Evolutionary conservation across 352 stramenopile genomes (phyloP).

Genomic region (Discostella stelligera): DNA sequence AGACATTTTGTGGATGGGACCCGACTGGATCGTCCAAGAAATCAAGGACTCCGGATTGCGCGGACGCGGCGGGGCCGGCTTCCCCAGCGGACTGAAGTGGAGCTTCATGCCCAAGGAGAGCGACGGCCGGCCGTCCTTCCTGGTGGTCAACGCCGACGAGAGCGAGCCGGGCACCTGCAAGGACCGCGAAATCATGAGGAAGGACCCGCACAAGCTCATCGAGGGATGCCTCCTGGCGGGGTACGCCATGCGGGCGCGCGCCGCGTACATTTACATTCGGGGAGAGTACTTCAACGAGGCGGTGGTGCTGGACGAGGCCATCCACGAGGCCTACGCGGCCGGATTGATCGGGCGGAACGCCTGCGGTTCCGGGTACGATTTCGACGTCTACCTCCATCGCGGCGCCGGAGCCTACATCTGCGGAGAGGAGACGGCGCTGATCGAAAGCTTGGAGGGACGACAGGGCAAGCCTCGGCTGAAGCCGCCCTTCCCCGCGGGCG

Average conservation of each 20-base stretch:
- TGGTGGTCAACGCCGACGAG: constrained; percentile 99
- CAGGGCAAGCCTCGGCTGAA: constrained; percentile 98
- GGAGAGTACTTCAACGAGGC: constrained; percentile 99
- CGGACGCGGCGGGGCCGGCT: constrained; percentile 96
- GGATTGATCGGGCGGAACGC: constrained; percentile 96
- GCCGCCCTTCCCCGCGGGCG: constrained; percentile 98
- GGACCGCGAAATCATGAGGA: constrained; percentile 99
- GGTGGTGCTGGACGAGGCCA: constrained; percentile 96
- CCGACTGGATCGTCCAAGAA: constrained; percentile 99
- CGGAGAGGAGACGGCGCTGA: constrained; percentile 97
- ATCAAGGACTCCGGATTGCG: constrained; percentile 98
- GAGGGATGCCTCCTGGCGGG: constrained; percentile 97
- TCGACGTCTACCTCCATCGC: constrained; percentile 98
- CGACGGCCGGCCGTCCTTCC: constrained; percentile 97
- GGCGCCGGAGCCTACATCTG: constrained; percentile 99
- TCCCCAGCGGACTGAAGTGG: constrained; percentile 99
- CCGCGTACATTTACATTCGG: constrained; percentile 99
- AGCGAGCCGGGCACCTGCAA: constrained; percentile 99
- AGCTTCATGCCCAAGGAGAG: constrained; percentile 99
- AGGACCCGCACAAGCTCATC: constrained; percentile 99
- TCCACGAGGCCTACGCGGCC: constrained; percentile 97
- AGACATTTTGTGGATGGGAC: constrained; percentile 97
- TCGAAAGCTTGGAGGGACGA: constrained; percentile 96
- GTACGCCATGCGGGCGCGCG: constrained; percentile 97
- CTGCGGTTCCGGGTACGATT: constrained; percentile 98